Evolutionary conservation across 225 moss, liverwort and hornwort species (phyloP).

Genomic region (Pleurozium schreberi): DNA sequence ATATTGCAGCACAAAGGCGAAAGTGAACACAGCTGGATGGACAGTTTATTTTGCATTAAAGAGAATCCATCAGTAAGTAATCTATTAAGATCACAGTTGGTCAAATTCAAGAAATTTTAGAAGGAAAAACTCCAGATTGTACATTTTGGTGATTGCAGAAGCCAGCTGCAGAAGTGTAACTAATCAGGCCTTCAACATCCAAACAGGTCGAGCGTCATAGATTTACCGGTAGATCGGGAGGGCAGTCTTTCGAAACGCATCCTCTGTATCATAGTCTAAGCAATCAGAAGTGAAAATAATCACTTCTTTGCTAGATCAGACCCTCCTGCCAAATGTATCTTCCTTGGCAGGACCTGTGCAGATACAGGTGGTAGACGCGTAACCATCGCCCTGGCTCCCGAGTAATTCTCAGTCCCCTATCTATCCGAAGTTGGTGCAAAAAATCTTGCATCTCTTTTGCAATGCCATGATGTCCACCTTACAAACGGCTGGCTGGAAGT

Average conservation of each 20-base stretch:
- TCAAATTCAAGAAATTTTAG: background rate
- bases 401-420: background rate
- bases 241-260: background rate
- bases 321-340: background rate
- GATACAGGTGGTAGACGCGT: background rate
- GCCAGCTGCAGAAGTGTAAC: background rate
- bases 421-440: background rate
- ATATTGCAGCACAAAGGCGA: background rate
- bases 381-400: background rate
- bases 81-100: background rate
- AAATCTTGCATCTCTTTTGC: background rate
- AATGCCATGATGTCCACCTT: background rate
- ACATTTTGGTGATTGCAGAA: background rate
- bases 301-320: background rate
- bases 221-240: background rate
- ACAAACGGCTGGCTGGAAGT: background rate
- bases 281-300: background rate
- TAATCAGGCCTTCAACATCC: background rate
- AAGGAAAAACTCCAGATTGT: background rate
- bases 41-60: background rate
- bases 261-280: background rate
- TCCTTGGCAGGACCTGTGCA: background rate
- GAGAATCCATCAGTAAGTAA: background rate
- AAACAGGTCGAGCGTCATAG: background rate
- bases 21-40: background rate